Conservation (phyloP, 495 filamentous ascomycete genomes). For the Aspergillus funiculosus region DNA sequence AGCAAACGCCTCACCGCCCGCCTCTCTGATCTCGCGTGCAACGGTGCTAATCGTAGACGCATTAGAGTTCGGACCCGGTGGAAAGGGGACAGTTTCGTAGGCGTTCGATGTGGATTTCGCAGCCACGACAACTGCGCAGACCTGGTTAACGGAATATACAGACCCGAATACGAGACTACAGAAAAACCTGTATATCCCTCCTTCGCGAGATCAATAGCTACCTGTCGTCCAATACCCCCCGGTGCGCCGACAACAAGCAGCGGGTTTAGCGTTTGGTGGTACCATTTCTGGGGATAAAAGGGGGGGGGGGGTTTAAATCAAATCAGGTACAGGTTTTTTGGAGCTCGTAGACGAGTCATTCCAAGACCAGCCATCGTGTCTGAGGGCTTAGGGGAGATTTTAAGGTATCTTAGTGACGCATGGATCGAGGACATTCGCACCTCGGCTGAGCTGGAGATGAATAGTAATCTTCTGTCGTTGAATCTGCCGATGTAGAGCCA, state of each 20-base stretch:
- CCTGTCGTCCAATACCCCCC: slow-evolving; percentile 69
- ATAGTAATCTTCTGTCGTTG: neutral
- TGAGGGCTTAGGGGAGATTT: too few species aligned
- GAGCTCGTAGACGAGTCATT: neutral
- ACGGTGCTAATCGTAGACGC: slow-evolving; percentile 81
- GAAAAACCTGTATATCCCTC: slow-evolving; percentile 66
- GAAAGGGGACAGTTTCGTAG: slow-evolving; percentile 52
- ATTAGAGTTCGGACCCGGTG: slow-evolving; percentile 75
- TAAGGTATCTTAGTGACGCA: too few species aligned
- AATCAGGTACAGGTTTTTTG: neutral
- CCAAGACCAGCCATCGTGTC: too few species aligned
- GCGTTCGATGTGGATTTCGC: slow-evolving; percentile 74
- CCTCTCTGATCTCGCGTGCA: slow-evolving; percentile 65
- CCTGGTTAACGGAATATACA: too few species aligned
- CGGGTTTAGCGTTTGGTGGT: slow-evolving; percentile 28
- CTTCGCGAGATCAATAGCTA: slow-evolving; percentile 65
- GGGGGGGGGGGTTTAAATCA: neutral
- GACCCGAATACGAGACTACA: too few species aligned
- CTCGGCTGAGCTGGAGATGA: slow-evolving; percentile 5
- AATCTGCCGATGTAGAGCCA: neutral
- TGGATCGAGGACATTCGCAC: too few species aligned
- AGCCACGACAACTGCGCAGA: slow-evolving; percentile 61
- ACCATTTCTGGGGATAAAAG: slow-evolving; percentile 10
- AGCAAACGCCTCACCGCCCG: slow-evolving; percentile 58
- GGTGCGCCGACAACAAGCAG: slow-evolving; percentile 68